Evolutionary conservation across 2,329 filamentous ascomycete genomes (phyloP), one percentile per base, ranked within the genome.

Genomic region (Domatiomyces globalis): DNA sequence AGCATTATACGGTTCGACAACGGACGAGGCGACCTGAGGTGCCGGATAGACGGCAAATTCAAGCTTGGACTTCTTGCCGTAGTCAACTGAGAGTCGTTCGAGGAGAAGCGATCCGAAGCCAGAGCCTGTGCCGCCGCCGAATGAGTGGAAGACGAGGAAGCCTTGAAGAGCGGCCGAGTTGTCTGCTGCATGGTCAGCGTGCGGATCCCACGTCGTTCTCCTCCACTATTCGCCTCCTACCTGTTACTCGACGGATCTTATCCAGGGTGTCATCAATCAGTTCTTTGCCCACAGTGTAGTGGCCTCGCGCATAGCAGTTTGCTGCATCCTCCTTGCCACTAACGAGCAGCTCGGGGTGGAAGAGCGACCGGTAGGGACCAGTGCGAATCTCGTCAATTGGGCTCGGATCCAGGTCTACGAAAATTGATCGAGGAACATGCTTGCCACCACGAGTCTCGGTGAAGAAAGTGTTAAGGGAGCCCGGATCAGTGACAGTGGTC

Each of bases 201-300:
- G 20, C 20, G 46, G 19, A 2, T 9, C 19, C 7, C 29, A 29
- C 12, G 39, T n/a, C 5, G 22, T 17, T 17, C 5, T 22, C 49
- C 58, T 69, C 46, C 22, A 25, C 22, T 25, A 25, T 25, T 25
- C 3, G 22, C 10, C 33, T 10, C 33, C 12, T 68, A 81, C 78
- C 78, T 65, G 75, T 74, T 60, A 83, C 76, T 59, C 78, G 77
- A 59, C 79, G 78, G 61, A 83, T 75, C 61, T 77, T 78, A 60
- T 83, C 79, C 63, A 81, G 73, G 52, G 82, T 79, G 51, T 70
- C 73, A 61, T 82, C 79, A 54, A 80, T 73, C 60, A 83, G 72
- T 64, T 83, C 80, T 69, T 83, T 83, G 62, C 80, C 80, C 62
- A 83, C 76, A 45, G 80, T 83, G 66, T 83, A 83, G 68, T 83